Evolutionary conservation across 2,329 filamentous ascomycete species (phyloP).

Genomic region (Verticillium dahliae): DNA sequence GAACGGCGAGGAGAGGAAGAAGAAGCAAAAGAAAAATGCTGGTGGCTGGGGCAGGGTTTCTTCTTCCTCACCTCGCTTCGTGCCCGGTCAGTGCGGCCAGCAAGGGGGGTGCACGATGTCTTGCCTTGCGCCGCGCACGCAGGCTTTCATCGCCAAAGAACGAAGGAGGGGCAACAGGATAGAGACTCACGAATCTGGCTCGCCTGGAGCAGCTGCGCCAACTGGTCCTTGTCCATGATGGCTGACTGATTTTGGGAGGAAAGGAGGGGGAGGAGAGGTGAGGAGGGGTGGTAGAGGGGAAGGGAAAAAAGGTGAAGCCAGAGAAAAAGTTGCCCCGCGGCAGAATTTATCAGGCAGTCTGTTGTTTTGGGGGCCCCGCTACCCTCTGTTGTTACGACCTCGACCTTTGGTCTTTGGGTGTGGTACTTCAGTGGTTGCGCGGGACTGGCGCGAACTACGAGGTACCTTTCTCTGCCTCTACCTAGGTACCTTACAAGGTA

Average conservation of each 20-base stretch:
- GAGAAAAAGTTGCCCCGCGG: slow-evolving; percentile 3
- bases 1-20: slow-evolving; percentile 8
- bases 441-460: too few relatives aligned
- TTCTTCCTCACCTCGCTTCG: slow-evolving; percentile 1
- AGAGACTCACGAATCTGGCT: slow-evolving; percentile 61
- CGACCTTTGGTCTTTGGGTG: too few relatives aligned
- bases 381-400: not conserved
- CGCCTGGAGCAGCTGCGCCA: slow-evolving; percentile 80
- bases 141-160: not conserved
- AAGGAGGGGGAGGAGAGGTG: slow-evolving; percentile 2
- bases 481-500: too few relatives aligned
- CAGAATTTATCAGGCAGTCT: not conserved
- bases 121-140: not conserved
- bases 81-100: not conserved
- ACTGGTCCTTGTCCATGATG: slow-evolving; percentile 55
- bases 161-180: slow-evolving; percentile 1
- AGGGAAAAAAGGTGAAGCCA: slow-evolving; percentile 5
- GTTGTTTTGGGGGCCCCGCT: not conserved
- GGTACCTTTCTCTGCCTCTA: too few relatives aligned
- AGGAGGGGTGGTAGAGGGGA: not conserved
- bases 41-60: slow-evolving; percentile 7
- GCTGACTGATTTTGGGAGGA: not conserved
- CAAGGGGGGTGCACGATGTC: not conserved
- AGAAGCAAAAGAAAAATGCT: slow-evolving; percentile 1
- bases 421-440: too few relatives aligned